Percentiles rank a stretch among this genome's conserved stretches.
Conservation (phyloP, 2,329 filamentous ascomycete species). For the Penicillium sp. region DNA sequence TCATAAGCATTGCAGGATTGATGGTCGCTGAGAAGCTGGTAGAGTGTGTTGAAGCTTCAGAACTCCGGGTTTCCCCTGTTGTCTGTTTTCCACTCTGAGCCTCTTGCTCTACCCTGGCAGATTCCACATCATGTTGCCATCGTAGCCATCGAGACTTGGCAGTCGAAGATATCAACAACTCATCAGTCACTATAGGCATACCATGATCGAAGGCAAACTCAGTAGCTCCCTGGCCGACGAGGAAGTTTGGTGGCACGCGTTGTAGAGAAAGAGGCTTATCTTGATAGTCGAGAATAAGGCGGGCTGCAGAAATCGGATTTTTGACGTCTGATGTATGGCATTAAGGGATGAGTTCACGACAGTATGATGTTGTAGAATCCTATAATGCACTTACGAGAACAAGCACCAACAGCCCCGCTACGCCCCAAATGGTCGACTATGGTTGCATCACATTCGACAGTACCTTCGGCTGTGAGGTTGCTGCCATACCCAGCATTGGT, state of each 20-base stretch:
- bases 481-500: slow-evolving; percentile 97
- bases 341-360: slow-evolving; percentile 18
- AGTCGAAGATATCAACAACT: slow-evolving; percentile 73
- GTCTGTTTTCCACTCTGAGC: slow-evolving; percentile 17
- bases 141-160: slow-evolving; percentile 73
- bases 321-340: slow-evolving; percentile 63
- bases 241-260: slow-evolving; percentile 85
- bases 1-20: slow-evolving; percentile 21
- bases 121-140: slow-evolving; percentile 69
- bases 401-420: slow-evolving; percentile 89
- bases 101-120: slow-evolving; percentile 48
- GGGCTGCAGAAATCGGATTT: slow-evolving; percentile 86
- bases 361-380: not conserved
- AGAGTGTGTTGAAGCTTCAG: slow-evolving; percentile 20
- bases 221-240: slow-evolving; percentile 80
- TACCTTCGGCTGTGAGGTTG: slow-evolving; percentile 84
- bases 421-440: slow-evolving; percentile 86
- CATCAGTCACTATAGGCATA: slow-evolving; percentile 68
- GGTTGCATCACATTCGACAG: slow-evolving; percentile 91
- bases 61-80: slow-evolving; percentile 20
- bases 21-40: slow-evolving; percentile 21
- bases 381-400: slow-evolving; percentile 65
- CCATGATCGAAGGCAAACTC: slow-evolving; percentile 80
- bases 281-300: slow-evolving; percentile 74
- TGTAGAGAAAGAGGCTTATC: slow-evolving; percentile 74